phyloP scores from a whole-genome alignment of 345 rosid species.

The Melastoma malabathricum region DNA sequence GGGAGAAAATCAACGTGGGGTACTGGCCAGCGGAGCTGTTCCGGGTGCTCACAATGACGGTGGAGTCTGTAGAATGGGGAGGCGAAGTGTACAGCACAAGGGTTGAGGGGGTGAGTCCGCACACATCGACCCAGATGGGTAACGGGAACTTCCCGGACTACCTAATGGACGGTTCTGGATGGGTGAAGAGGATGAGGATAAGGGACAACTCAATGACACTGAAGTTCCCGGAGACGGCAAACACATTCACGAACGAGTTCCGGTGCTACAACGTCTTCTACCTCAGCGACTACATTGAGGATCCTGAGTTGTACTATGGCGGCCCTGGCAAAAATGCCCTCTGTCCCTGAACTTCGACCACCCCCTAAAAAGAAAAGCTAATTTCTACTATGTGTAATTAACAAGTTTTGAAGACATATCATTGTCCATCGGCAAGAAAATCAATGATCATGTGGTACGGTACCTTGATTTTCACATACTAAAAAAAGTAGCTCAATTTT shows the following conservation, averaged over 20 bases:
- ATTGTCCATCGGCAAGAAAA: too few relatives aligned
- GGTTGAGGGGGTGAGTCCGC: slow-evolving; percentile 23
- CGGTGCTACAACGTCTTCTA: slow-evolving; percentile 21
- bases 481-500: too few relatives aligned
- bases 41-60: slow-evolving; percentile 13
- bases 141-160: slow-evolving; percentile 29
- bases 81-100: slow-evolving; percentile 47
- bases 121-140: slow-evolving; percentile 47
- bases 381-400: too few relatives aligned
- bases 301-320: slow-evolving; percentile 45
- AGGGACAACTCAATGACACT: slow-evolving; percentile 27
- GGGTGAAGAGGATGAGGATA: slow-evolving; percentile 23
- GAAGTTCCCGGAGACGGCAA: slow-evolving; percentile 30
- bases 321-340: slow-evolving; percentile 28
- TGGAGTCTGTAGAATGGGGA: slow-evolving; percentile 39
- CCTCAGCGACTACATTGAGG: slow-evolving; percentile 27
- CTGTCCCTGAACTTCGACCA: slow-evolving; percentile 23
- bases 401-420: background rate
- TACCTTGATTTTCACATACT: too few relatives aligned
- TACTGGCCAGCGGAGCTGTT: slow-evolving; percentile 41
- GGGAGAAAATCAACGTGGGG: slow-evolving; percentile 32
- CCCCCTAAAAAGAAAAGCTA: too few relatives aligned
- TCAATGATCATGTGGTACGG: too few relatives aligned
- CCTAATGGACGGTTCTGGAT: slow-evolving; percentile 19
- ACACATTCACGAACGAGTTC: slow-evolving; percentile 25